phyloP scores from a whole-genome alignment of 495 filamentous ascomycete species.

The Hyaloscypha variabilis region DNA sequence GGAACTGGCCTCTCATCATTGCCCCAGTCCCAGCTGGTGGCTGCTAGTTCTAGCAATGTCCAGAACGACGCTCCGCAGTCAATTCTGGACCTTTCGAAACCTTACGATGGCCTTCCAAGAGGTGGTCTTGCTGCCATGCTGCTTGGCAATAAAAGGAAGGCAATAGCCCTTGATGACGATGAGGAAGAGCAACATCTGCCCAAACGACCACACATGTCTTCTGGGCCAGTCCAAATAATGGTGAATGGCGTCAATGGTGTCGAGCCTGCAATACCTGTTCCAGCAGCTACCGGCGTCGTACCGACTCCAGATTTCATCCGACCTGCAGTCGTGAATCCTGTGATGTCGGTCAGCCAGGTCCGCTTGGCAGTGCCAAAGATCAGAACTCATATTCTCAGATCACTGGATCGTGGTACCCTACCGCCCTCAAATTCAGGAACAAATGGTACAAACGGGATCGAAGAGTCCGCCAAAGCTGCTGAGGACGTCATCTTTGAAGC shows the following conservation, averaged over 20 bases:
- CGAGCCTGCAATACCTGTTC: constrained; percentile 61
- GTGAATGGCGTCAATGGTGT: constrained; percentile 76
- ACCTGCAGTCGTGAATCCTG: constrained; percentile 82
- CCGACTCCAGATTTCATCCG: constrained; percentile 85
- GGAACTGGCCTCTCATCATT: constrained; percentile 82
- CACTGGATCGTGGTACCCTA: constrained; percentile 41
- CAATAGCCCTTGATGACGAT: constrained; percentile 65
- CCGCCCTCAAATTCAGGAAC: constrained; percentile 44
- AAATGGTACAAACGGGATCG: constrained; percentile 43
- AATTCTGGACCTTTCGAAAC: constrained; percentile 89
- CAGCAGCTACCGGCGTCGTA: constrained; percentile 58
- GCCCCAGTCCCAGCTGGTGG: constrained; percentile 82
- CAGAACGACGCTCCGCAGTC: constrained; percentile 78
- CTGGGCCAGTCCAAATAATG: constrained; percentile 73
- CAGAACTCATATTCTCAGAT: constrained; percentile 73
- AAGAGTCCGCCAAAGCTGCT: constrained; percentile 61
- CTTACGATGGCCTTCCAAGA: constrained; percentile 89
- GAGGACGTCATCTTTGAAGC: constrained; percentile 74
- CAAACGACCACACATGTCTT: constrained; percentile 60
- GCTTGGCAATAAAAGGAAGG: constrained; percentile 90
- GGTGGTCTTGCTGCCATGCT: constrained; percentile 85
- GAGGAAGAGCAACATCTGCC: constrained; percentile 61
- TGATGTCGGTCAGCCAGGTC: constrained; percentile 79
- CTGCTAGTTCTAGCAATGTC: constrained; percentile 62
- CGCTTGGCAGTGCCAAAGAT: constrained; percentile 88